These are phyloP conservation scores for Scolecobasidium constrictum DNA, from an alignment of 2,329 filamentous ascomycete species.

Conservation along the genomic window DNA sequence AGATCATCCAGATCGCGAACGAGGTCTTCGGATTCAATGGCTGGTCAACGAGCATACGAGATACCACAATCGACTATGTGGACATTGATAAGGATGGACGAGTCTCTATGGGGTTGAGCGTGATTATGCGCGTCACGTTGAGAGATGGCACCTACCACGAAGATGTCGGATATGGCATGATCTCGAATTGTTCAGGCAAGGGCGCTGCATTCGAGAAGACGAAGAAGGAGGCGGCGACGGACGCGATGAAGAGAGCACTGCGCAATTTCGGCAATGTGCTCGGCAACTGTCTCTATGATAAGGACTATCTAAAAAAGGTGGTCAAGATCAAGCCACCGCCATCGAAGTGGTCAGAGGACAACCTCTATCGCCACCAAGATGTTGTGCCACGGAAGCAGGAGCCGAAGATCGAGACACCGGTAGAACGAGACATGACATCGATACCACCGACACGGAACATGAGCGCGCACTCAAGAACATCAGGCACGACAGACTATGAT, in stretches of 20 bases:
- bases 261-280: constrained; percentile 91
- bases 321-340: constrained; percentile 75
- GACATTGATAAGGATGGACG: constrained; percentile 37
- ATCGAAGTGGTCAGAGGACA: constrained; percentile 66
- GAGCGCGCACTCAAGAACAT: constrained; percentile 23
- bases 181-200: constrained; percentile 93
- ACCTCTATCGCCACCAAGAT: constrained; percentile 71
- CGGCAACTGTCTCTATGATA: constrained; percentile 98
- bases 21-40: constrained; percentile 96
- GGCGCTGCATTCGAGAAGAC: constrained; percentile 95
- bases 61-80: constrained; percentile 88
- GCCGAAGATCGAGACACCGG: constrained; percentile 22
- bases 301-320: constrained; percentile 84
- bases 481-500: constrained; percentile 32
- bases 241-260: constrained; percentile 80
- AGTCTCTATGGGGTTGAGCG: constrained; percentile 76
- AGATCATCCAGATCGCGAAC: constrained; percentile 89
- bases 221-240: constrained; percentile 95
- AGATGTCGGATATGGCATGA: constrained; percentile 93
- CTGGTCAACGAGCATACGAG: constrained; percentile 93
- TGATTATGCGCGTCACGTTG: constrained; percentile 81
- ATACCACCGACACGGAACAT: constrained; percentile 13
- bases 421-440: constrained; percentile 16
- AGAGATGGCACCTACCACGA: constrained; percentile 95
- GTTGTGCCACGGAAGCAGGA: constrained; percentile 54